phyloP scores from a whole-genome alignment of 257 asterid genomes.

The Nicotiana undulata region DNA sequence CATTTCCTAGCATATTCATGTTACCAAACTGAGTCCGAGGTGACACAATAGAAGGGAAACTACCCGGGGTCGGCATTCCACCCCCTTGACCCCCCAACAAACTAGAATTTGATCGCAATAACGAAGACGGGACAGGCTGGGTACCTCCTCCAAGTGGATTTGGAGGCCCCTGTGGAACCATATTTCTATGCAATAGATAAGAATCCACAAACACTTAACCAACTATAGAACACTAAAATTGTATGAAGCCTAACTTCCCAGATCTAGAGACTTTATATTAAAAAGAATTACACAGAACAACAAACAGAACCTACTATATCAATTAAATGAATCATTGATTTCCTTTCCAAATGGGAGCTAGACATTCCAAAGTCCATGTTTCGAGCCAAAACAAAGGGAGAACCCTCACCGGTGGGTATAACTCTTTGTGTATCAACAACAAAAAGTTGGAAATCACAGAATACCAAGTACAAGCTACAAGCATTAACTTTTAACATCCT shows the following conservation, averaged over 20 bases:
- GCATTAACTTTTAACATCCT: conserved; percentile 18
- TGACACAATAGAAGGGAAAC: conserved; percentile 58
- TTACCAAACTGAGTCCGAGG: conserved; percentile 58
- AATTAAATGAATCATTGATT: not conserved
- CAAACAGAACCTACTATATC: not conserved
- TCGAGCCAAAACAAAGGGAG: conserved; percentile 3
- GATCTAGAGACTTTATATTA: not conserved
- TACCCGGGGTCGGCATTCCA: conserved; percentile 55
- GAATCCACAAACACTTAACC: conserved; percentile 10
- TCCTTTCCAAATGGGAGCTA: not conserved
- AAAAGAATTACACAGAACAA: not conserved
- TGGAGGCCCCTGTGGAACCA: conserved; percentile 85
- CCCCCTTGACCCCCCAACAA: conserved; percentile 77
- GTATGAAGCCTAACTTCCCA: conserved; percentile 20
- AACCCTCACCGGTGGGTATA: not conserved
- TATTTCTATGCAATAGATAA: conserved; percentile 18
- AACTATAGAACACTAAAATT: conserved; percentile 10
- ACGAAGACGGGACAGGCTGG: conserved; percentile 53
- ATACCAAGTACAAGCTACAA: conserved; percentile 10
- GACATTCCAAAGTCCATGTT: conserved; percentile 11
- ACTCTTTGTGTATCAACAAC: not conserved
- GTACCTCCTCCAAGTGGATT: conserved; percentile 58
- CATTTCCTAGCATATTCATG: conserved; percentile 66
- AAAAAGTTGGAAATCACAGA: conserved; percentile 3
- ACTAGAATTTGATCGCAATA: conserved; percentile 71